A percentile compares a stretch with the other conserved stretches of the same genome.
These are phyloP conservation scores for Hippophae tibetana DNA, from an alignment of 306 rosid species.

Conservation along the genomic window DNA sequence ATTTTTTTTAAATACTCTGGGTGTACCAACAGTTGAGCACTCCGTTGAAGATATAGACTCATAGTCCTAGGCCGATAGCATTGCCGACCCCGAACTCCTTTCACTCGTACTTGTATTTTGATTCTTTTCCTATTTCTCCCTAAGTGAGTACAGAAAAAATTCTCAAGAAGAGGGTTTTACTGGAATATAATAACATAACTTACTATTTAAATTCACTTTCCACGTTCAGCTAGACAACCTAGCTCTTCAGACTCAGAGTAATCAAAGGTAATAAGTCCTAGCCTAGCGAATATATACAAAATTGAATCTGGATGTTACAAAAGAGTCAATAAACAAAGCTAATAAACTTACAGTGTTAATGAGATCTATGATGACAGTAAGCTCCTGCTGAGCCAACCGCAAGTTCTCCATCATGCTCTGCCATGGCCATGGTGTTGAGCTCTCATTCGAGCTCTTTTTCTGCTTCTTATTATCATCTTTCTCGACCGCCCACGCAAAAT, in stretches of 20 bases:
- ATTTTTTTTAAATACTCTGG: too few relatives aligned
- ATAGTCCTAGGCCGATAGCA: too few relatives aligned
- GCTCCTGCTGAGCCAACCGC: slow-evolving; percentile 83
- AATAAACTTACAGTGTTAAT: slow-evolving; percentile 67
- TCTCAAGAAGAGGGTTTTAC: background rate
- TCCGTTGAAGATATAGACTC: too few relatives aligned
- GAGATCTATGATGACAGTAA: slow-evolving; percentile 73
- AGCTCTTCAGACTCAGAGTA: background rate
- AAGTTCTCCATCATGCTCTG: slow-evolving; percentile 84
- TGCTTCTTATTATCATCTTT: slow-evolving; percentile 68
- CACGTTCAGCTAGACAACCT: background rate
- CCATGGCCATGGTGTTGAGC: slow-evolving; percentile 74
- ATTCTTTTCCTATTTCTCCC: too few relatives aligned
- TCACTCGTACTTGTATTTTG: too few relatives aligned
- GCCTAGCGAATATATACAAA: background rate
- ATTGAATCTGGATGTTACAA: background rate
- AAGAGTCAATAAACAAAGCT: background rate
- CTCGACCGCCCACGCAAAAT: slow-evolving; percentile 90
- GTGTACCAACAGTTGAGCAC: too few relatives aligned
- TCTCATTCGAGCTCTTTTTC: slow-evolving; percentile 71
- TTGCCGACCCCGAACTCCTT: too few relatives aligned
- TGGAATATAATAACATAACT: background rate
- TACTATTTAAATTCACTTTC: background rate
- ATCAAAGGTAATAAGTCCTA: background rate
- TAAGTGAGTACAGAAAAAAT: too few relatives aligned